Evolutionary conservation across 805 yeast species (phyloP).

Genomic region (Pichia membranifaciens): DNA sequence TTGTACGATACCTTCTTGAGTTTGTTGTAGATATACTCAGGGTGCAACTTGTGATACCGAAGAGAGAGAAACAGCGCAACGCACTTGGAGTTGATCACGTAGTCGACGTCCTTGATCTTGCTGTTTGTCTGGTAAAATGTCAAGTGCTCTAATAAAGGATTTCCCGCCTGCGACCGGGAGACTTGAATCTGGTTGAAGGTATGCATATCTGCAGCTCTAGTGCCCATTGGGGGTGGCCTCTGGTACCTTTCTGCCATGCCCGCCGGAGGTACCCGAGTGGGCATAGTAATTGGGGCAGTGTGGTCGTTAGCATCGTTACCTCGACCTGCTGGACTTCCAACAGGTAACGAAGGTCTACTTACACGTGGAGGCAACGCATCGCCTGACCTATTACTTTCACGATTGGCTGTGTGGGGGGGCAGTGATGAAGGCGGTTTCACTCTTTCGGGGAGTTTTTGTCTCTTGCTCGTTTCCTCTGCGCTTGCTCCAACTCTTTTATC

Average conservation of each 20-base stretch:
- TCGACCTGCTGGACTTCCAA: too few relatives aligned
- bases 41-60: constrained; percentile 69
- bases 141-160: constrained; percentile 56
- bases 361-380: constrained; percentile 10
- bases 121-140: constrained; percentile 48
- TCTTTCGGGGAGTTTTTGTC: constrained; percentile 3
- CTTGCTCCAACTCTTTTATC: background rate
- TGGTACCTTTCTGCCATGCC: background rate
- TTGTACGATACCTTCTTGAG: constrained; percentile 33
- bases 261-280: background rate
- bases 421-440: constrained; percentile 1
- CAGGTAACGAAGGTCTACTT: background rate
- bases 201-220: background rate
- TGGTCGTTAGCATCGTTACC: too few relatives aligned
- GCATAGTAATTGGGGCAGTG: background rate
- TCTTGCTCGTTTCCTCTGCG: constrained; percentile 4
- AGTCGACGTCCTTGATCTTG: constrained; percentile 50
- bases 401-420: too few relatives aligned
- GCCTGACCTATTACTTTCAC: too few relatives aligned
- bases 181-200: constrained; percentile 37
- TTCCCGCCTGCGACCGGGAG: constrained; percentile 63
- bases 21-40: constrained; percentile 63
- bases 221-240: too few relatives aligned
- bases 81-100: constrained; percentile 51
- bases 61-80: constrained; percentile 59